phyloP scores from a whole-genome alignment of 2,329 filamentous ascomycete genomes.

The Helotiales sp. region DNA sequence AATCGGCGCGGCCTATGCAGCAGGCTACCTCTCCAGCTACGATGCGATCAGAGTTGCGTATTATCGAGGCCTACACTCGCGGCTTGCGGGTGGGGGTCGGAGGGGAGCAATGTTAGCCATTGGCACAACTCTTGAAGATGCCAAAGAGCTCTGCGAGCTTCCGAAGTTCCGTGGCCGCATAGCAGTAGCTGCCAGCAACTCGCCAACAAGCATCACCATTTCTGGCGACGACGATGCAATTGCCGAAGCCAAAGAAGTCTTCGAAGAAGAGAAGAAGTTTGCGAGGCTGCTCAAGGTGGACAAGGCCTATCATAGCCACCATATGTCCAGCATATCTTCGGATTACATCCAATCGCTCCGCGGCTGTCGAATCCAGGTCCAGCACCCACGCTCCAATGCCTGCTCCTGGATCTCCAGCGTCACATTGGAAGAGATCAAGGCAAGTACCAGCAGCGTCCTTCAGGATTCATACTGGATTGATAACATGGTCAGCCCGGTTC shows the following conservation, averaged over 20 bases:
- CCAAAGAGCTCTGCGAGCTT: constrained; percentile 11
- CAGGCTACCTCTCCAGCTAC: constrained; percentile 33
- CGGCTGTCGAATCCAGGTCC: neutral
- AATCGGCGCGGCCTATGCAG: constrained; percentile 40
- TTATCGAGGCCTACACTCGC: constrained; percentile 22
- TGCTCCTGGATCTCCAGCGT: no score
- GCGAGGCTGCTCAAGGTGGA: constrained; percentile 14
- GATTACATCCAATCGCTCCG: constrained; percentile 4
- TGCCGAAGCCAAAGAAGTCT: neutral
- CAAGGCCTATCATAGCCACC: constrained; percentile 29
- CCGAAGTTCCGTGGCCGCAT: constrained; percentile 7
- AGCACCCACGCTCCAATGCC: no score
- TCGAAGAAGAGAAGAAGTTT: constrained; percentile 22
- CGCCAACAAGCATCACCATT: constrained; percentile 24
- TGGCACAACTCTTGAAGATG: constrained; percentile 22
- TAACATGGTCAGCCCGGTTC: constrained; percentile 37
- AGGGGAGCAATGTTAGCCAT: constrained; percentile 27
- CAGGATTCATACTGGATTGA: constrained; percentile 48
- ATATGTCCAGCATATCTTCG: constrained; percentile 13
- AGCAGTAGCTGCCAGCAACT: constrained; percentile 32
- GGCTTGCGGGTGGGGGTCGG: neutral
- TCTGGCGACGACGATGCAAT: constrained; percentile 27
- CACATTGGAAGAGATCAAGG: no score
- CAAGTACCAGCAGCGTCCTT: no score
- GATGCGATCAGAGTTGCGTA: constrained; percentile 46